phyloP scores from a whole-genome alignment of 2,329 filamentous ascomycete genomes.

The Cladosporium sp. region DNA sequence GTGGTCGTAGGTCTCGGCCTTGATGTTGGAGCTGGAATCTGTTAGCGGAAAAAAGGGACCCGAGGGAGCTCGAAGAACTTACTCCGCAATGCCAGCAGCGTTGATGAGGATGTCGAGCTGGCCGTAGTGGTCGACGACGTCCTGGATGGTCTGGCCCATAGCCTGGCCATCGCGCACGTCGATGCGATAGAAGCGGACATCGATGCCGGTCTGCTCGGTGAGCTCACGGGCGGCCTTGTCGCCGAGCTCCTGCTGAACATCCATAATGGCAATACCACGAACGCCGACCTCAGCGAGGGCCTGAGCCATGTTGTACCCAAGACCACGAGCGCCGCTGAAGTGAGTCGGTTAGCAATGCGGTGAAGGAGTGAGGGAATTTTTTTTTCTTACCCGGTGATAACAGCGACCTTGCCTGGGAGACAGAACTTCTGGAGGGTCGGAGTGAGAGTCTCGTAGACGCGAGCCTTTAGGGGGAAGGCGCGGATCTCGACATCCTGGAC shows the following conservation, averaged over 20 bases:
- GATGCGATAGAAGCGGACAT: conserved; percentile 75
- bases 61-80: conserved; percentile 32
- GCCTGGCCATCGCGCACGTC: conserved; percentile 72
- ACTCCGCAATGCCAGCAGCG: conserved; percentile 76
- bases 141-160: conserved; percentile 68
- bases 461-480: conserved; percentile 34
- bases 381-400: conserved; percentile 65
- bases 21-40: conserved; percentile 68
- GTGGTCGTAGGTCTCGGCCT: conserved; percentile 73
- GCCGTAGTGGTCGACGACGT: conserved; percentile 66
- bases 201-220: conserved; percentile 69
- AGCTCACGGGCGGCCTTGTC: conserved; percentile 69
- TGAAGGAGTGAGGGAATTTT: neutral
- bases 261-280: conserved; percentile 72
- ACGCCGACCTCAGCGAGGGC: conserved; percentile 75
- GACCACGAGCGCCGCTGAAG: conserved; percentile 68
- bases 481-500: conserved; percentile 35
- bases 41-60: conserved; percentile 14
- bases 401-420: conserved; percentile 68
- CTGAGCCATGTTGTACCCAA: conserved; percentile 77
- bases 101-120: conserved; percentile 75
- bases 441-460: conserved; percentile 55
- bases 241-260: conserved; percentile 73
- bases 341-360: conserved; percentile 30
- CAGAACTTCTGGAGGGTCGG: conserved; percentile 69